These are phyloP conservation scores for Stachybotrys echinatus DNA, from an alignment of 2,329 filamentous ascomycete genomes.

Conservation along the genomic window DNA sequence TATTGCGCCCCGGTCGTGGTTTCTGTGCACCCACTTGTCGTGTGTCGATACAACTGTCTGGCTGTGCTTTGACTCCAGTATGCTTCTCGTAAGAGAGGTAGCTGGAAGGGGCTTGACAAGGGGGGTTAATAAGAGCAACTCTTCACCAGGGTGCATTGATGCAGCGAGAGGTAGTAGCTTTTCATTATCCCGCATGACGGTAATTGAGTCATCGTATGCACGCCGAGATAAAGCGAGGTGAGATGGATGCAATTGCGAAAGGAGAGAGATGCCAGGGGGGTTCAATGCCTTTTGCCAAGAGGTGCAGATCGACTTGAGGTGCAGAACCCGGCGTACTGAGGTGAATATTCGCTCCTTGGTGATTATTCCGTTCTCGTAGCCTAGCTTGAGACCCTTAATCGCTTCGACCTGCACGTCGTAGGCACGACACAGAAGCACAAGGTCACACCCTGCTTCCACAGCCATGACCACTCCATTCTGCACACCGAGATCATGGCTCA, in stretches of 20 bases:
- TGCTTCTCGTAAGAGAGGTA: constrained; percentile 71
- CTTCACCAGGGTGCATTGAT: constrained; percentile 77
- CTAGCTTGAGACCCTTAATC: constrained; percentile 81
- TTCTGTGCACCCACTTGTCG: constrained; percentile 53
- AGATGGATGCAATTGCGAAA: constrained; percentile 75
- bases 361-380: constrained; percentile 86
- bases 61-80: constrained; percentile 49
- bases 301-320: constrained; percentile 78
- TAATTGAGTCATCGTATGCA: constrained; percentile 90
- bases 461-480: constrained; percentile 97
- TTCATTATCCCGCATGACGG: constrained; percentile 85
- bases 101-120: constrained; percentile 89
- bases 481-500: constrained; percentile 94
- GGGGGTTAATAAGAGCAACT: constrained; percentile 82
- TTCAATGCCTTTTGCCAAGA: constrained; percentile 91
- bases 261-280: constrained; percentile 69
- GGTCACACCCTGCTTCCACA: constrained; percentile 90
- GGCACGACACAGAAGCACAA: constrained; percentile 82
- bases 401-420: constrained; percentile 88
- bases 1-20: constrained; percentile 53
- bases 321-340: constrained; percentile 72
- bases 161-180: constrained; percentile 77
- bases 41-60: constrained; percentile 33
- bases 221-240: constrained; percentile 77
- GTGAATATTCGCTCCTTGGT: constrained; percentile 72